These are phyloP conservation scores for Babesia bovis DNA, from an alignment of 169 alveolate genomes.

Conservation along the genomic window DNA sequence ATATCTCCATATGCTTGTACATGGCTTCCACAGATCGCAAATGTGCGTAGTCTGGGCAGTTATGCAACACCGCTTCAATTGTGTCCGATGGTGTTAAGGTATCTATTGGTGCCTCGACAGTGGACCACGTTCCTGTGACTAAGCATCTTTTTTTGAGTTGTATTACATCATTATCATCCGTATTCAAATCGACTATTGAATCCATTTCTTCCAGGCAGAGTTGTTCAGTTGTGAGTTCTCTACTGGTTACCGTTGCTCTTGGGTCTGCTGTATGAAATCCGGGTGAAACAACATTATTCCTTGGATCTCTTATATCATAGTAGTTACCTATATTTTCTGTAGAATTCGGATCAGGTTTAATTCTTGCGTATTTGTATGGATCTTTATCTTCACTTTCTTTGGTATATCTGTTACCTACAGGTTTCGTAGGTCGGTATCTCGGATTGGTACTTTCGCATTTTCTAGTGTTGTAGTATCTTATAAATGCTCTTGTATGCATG, in stretches of 20 bases:
- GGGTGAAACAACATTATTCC: constrained; percentile 16
- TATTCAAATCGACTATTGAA: not conserved
- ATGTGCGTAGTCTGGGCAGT: not conserved
- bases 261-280: constrained; percentile 51
- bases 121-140: constrained; percentile 22
- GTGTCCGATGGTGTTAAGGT: constrained; percentile 22
- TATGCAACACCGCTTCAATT: constrained; percentile 1
- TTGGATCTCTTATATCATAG: constrained; percentile 33
- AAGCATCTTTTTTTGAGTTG: constrained; percentile 20
- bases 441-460: no score
- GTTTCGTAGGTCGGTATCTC: no score
- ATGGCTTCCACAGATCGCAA: not conserved
- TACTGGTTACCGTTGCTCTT: constrained; percentile 30
- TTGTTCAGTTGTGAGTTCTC: constrained; percentile 25
- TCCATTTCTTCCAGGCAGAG: constrained; percentile 37
- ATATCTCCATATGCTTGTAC: not conserved
- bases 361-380: not conserved
- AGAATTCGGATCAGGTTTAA: no score
- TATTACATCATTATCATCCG: not conserved
- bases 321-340: constrained; percentile 11
- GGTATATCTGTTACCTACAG: no score
- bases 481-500: no score
- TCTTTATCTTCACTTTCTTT: no score
- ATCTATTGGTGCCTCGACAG: constrained; percentile 38
- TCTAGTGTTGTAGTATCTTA: no score